phyloP scores from a whole-genome alignment of 371 early-diverging fungal species.

The Apophysomyces trapeziformis region DNA sequence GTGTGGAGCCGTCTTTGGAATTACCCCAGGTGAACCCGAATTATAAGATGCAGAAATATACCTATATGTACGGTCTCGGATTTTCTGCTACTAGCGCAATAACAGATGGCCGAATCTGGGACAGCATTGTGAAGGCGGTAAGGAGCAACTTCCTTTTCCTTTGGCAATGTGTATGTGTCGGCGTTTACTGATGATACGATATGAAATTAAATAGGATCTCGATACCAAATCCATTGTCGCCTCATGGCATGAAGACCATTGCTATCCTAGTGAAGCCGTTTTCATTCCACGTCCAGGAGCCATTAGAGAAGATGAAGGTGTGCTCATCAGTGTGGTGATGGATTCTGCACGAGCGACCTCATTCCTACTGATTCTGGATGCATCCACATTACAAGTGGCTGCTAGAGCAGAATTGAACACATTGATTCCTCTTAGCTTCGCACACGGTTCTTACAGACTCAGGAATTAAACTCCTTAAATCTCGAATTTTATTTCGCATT shows the following conservation, averaged over 20 bases:
- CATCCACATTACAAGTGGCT: constrained; percentile 63
- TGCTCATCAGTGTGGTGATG: constrained; percentile 72
- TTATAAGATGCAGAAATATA: constrained; percentile 57
- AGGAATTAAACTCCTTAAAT: constrained; percentile 12
- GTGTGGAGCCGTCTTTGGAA: constrained; percentile 50
- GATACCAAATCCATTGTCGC: constrained; percentile 34
- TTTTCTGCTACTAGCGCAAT: constrained; percentile 40
- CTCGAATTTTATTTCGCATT: background rate
- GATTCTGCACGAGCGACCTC: constrained; percentile 67
- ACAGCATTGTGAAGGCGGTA: constrained; percentile 72
- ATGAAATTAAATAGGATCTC: constrained; percentile 28
- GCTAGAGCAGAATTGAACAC: constrained; percentile 66
- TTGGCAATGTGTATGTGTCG: background rate
- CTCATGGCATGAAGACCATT: constrained; percentile 60
- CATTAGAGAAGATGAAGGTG: constrained; percentile 66
- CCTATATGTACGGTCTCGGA: constrained; percentile 73
- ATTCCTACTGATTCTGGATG: constrained; percentile 76
- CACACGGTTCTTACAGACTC: constrained; percentile 42
- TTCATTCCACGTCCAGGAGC: constrained; percentile 62
- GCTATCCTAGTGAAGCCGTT: constrained; percentile 78
- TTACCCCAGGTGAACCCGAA: constrained; percentile 70
- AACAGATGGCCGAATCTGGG: constrained; percentile 61
- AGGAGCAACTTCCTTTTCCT: constrained; percentile 12
- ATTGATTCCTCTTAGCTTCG: constrained; percentile 71
- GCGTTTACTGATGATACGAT: background rate